These are phyloP conservation scores for Coemansia sp. DNA, from an alignment of 192 early-diverging fungal genomes.

Conservation along the genomic window DNA sequence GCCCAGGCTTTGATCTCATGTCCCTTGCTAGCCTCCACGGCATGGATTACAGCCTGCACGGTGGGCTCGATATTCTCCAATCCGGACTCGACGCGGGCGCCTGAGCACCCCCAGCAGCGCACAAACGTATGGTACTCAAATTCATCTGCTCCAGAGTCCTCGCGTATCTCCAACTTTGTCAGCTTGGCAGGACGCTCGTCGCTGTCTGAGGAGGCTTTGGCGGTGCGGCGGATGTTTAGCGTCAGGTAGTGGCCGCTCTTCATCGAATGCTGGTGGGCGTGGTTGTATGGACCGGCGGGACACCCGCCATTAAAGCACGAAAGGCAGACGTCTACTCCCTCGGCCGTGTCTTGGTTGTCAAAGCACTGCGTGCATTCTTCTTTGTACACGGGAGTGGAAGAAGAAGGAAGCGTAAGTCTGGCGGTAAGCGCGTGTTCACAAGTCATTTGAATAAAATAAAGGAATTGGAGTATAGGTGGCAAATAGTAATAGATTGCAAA, in stretches of 20 bases:
- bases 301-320: conserved; percentile 95
- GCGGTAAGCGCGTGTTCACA: conserved; percentile 41
- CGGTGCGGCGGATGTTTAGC: conserved; percentile 79
- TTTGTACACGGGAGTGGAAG: conserved; percentile 67
- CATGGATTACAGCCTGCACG: conserved; percentile 64
- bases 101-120: conserved; percentile 78
- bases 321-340: conserved; percentile 91
- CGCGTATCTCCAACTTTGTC: conserved; percentile 89
- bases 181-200: conserved; percentile 67
- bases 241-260: conserved; percentile 78
- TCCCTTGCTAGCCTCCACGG: conserved; percentile 80
- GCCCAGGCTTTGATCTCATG: conserved; percentile 95
- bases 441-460: conserved; percentile 15
- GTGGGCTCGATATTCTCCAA: conserved; percentile 24
- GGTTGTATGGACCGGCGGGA: conserved; percentile 61
- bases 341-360: conserved; percentile 71
- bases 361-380: conserved; percentile 97
- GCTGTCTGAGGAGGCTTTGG: conserved; percentile 32
- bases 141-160: conserved; percentile 66
- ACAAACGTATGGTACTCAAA: conserved; percentile 77
- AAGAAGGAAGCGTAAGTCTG: conserved; percentile 30
- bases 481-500: background rate
- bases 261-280: conserved; percentile 75
- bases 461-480: background rate
- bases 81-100: conserved; percentile 62